Conservation (phyloP, 495 filamentous ascomycete species). For the Trichocladium uniseriatum region DNA sequence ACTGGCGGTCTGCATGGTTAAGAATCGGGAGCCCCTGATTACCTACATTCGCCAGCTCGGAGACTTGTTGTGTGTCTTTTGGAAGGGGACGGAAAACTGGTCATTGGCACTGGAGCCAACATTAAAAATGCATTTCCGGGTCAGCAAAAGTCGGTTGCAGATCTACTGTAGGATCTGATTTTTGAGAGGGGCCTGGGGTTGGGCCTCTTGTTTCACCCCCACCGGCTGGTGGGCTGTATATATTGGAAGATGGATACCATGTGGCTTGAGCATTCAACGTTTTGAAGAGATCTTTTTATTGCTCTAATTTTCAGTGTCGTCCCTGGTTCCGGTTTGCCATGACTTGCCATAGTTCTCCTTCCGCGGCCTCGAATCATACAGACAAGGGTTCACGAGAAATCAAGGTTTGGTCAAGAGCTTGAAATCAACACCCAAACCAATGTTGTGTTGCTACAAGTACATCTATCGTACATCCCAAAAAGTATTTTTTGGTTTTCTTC, state of each 20-base stretch:
- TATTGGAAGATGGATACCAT: conserved; percentile 21
- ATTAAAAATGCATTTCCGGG: conserved; percentile 15
- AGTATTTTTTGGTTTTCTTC: no score
- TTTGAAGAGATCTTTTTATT: neutral
- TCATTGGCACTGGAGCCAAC: neutral
- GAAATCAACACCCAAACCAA: no score
- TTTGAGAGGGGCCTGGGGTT: neutral
- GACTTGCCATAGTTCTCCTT: no score
- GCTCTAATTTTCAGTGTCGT: no score
- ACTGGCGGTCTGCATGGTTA: conserved; percentile 47
- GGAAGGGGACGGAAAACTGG: conserved; percentile 5
- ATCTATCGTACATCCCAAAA: no score
- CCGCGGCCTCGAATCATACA: no score
- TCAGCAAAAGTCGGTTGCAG: conserved; percentile 12
- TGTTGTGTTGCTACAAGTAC: no score
- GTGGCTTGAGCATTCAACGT: conserved; percentile 3
- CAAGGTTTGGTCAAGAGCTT: no score
- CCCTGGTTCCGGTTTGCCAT: no score
- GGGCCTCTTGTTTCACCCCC: conserved; percentile 1
- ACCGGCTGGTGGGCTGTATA: conserved; percentile 16
- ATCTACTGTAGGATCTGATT: conserved; percentile 11
- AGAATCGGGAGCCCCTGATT: no score
- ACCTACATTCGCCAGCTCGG: neutral
- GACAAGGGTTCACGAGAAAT: no score
- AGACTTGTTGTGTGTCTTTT: neutral